Evolutionary conservation across 352 stramenopile genomes (phyloP), one percentile per base, ranked within the genome.

Genomic region (Phytophthora aleatoria): DNA sequence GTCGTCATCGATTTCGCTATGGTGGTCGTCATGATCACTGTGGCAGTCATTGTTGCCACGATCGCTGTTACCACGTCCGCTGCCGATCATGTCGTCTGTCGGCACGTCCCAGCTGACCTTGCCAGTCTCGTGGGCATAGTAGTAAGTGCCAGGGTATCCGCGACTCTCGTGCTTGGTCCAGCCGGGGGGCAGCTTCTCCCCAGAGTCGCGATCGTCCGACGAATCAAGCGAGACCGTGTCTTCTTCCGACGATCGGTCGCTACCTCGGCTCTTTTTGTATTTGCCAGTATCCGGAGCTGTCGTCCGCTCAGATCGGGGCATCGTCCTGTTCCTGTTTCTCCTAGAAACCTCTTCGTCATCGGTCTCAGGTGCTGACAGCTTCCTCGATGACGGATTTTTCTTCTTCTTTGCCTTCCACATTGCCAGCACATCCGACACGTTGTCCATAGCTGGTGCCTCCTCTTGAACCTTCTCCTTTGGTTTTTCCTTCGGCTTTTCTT

Each of bases 101-200:
- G 86, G 86, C 38, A 88, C 64, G 13, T 90, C 81, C 84, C 84
- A 93, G 50, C 75, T 85, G 11, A 85, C 89, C 41, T 80, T 74
- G 12, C 83, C 78, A 8, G 83, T 81, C 33, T 76, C 57, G 39
- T 91, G 73, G 45, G 81, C 86, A 43, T 87, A 89, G 59, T 90
- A 94, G 51, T 79, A 89, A 5, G 82, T 79, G 3, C 83, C 81
- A 13, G 77, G 76, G 44, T 85, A 77, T 16, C 71, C 74, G 26
- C 83, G 83, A 59, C 86, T 95, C 54, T 91, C 77, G 41, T 86
- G 73, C 50, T 81, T 81, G 5, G 65, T 83, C 86, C 86, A 95
- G 13, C 81, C 81, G 3, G 52, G 71, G 41, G 67, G 78, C 20
- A 83, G 54, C 16, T 72, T 70, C 59, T 82, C 74, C 1, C 50